These are phyloP conservation scores for Phalaenopsis aphrodite DNA, from an alignment of 106 monocot species.

Conservation along the genomic window DNA sequence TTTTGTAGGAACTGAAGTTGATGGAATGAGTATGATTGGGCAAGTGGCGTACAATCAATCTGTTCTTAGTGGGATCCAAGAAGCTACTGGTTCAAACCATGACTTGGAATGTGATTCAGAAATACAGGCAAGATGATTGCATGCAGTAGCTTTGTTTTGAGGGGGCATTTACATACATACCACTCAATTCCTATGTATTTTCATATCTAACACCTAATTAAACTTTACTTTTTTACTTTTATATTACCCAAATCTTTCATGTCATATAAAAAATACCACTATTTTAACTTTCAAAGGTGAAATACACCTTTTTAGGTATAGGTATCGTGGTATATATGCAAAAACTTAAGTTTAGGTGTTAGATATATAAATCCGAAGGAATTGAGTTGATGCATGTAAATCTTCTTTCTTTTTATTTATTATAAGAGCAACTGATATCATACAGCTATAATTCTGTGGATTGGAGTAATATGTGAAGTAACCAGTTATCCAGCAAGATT, in stretches of 20 bases:
- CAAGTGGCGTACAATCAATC: constrained; percentile 20
- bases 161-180: too few species aligned
- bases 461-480: background rate
- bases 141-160: background rate
- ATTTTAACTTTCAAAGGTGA: too few species aligned
- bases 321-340: too few species aligned
- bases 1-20: constrained; percentile 28
- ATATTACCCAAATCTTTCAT: too few species aligned
- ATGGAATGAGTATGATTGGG: constrained; percentile 15
- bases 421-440: background rate
- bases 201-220: too few species aligned
- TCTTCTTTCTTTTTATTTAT: background rate
- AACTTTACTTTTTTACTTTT: too few species aligned
- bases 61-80: constrained; percentile 27
- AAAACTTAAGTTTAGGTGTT: too few species aligned
- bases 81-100: constrained; percentile 59
- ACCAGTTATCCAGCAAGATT: background rate
- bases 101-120: constrained; percentile 60
- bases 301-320: too few species aligned
- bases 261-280: too few species aligned
- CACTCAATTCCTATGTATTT: too few species aligned
- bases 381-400: too few species aligned
- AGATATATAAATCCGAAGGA: too few species aligned
- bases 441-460: background rate
- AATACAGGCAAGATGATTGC: constrained; percentile 29